Percentiles rank a stretch among this genome's conserved stretches.
Conservation (phyloP, 2,329 filamentous ascomycete genomes). For the Neonectria neomacrospora region DNA sequence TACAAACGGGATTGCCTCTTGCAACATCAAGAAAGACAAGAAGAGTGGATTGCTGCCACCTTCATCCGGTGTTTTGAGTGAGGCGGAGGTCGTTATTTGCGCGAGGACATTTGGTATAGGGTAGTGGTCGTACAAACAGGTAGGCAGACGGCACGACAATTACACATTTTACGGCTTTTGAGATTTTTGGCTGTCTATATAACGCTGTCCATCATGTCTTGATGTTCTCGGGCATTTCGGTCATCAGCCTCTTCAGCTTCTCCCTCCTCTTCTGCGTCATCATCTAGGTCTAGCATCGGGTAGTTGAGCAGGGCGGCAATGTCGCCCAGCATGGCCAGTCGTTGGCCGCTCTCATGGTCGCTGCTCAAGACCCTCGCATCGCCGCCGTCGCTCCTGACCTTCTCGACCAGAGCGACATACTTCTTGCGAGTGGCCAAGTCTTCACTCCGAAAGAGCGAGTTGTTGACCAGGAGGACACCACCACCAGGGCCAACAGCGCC, state of each 20-base stretch:
- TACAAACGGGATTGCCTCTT: background rate
- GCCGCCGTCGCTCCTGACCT: constrained; percentile 86
- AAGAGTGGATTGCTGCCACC: background rate
- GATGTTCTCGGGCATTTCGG: constrained; percentile 40
- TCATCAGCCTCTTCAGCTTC: constrained; percentile 45
- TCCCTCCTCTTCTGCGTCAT: constrained; percentile 66
- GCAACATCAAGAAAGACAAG: background rate
- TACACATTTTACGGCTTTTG: constrained; percentile 28
- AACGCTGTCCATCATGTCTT: constrained; percentile 44
- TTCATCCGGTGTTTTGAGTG: background rate
- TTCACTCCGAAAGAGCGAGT: constrained; percentile 85
- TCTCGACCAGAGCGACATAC: constrained; percentile 88
- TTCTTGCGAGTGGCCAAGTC: constrained; percentile 79
- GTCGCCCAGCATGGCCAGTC: constrained; percentile 84
- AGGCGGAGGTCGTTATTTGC: background rate
- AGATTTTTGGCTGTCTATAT: constrained; percentile 40
- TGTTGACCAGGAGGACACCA: constrained; percentile 86
- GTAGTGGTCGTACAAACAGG: background rate
- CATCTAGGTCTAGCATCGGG: constrained; percentile 83
- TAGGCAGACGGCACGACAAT: constrained; percentile 1
- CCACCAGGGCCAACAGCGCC: constrained; percentile 90
- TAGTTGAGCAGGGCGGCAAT: constrained; percentile 93
- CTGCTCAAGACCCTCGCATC: constrained; percentile 91
- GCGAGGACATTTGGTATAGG: background rate
- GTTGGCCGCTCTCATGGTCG: constrained; percentile 91